Conservation (phyloP, 768 basidiomycete genomes). For the Boletus speciosus region DNA sequence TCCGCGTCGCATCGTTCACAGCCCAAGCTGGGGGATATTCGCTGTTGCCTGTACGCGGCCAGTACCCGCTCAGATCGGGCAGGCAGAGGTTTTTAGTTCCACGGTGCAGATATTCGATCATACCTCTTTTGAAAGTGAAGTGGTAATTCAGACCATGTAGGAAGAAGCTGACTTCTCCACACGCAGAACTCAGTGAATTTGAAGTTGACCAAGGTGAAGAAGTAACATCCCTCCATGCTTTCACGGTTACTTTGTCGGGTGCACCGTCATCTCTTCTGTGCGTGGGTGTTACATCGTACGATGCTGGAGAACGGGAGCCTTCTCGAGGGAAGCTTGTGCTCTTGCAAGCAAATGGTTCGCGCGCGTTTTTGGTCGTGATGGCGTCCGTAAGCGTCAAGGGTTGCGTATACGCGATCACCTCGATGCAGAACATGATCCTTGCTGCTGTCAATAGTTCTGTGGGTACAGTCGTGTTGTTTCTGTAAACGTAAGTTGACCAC, state of each 20-base stretch:
- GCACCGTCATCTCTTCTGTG: constrained; percentile 43
- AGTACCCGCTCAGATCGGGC: constrained; percentile 52
- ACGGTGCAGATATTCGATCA: constrained; percentile 69
- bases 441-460: constrained; percentile 79
- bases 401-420: constrained; percentile 64
- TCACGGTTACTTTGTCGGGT: constrained; percentile 28
- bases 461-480: constrained; percentile 22
- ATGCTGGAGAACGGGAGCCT: constrained; percentile 46
- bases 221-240: constrained; percentile 49
- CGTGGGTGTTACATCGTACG: constrained; percentile 44
- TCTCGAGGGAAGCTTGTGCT: constrained; percentile 60
- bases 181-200: constrained; percentile 28
- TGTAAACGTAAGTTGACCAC: background rate
- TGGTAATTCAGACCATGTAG: constrained; percentile 4
- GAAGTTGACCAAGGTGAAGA: constrained; percentile 51
- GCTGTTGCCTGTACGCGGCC: constrained; percentile 62
- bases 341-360: constrained; percentile 35
- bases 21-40: constrained; percentile 51
- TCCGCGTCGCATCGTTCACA: constrained; percentile 65
- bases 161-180: constrained; percentile 2
- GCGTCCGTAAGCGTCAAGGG: constrained; percentile 51
- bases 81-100: constrained; percentile 43
- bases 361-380: constrained; percentile 30
- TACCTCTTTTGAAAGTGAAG: constrained; percentile 57
- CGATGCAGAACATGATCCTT: constrained; percentile 49